phyloP scores from a whole-genome alignment of 2,329 filamentous ascomycete species.

The Stenocarpella maydis region DNA sequence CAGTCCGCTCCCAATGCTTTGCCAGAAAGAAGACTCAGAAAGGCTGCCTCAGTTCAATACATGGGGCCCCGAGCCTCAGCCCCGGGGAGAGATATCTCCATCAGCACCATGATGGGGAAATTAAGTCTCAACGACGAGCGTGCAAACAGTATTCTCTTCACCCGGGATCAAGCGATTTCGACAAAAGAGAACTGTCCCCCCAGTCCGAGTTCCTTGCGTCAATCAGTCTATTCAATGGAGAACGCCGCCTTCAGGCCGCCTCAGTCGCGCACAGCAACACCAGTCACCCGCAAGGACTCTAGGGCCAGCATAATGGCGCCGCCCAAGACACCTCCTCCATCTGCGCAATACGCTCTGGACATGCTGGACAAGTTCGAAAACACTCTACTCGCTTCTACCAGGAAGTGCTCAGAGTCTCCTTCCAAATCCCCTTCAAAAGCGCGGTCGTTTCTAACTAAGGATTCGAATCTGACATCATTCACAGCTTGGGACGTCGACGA shows the following conservation, averaged over 20 bases:
- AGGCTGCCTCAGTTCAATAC: conserved; percentile 40
- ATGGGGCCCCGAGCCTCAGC: conserved; percentile 34
- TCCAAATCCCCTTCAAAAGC: conserved; percentile 45
- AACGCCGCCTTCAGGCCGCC: conserved; percentile 43
- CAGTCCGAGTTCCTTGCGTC: conserved; percentile 33
- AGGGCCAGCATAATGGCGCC: conserved; percentile 37
- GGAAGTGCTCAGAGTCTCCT: conserved; percentile 50
- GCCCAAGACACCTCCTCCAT: conserved; percentile 42
- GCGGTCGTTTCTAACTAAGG: conserved; percentile 69
- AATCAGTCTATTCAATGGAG: conserved; percentile 39
- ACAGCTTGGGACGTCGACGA: conserved; percentile 83
- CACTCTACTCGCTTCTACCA: conserved; percentile 41
- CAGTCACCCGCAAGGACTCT: conserved; percentile 25
- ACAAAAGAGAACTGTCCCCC: conserved; percentile 40
- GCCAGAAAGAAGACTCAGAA: conserved; percentile 40
- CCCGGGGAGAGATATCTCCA: conserved; percentile 46
- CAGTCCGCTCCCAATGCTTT: conserved; percentile 34
- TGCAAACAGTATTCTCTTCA: conserved; percentile 33
- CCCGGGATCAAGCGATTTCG: conserved; percentile 58
- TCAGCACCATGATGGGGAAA: conserved; percentile 44
- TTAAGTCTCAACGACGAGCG: conserved; percentile 50
- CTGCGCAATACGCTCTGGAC: conserved; percentile 25
- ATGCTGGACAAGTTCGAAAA: conserved; percentile 40
- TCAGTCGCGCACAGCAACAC: conserved; percentile 36
- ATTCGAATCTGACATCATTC: conserved; percentile 73